Conservation (phyloP, 2,329 filamentous ascomycete genomes). For the Cryphonectria parasitica region DNA sequence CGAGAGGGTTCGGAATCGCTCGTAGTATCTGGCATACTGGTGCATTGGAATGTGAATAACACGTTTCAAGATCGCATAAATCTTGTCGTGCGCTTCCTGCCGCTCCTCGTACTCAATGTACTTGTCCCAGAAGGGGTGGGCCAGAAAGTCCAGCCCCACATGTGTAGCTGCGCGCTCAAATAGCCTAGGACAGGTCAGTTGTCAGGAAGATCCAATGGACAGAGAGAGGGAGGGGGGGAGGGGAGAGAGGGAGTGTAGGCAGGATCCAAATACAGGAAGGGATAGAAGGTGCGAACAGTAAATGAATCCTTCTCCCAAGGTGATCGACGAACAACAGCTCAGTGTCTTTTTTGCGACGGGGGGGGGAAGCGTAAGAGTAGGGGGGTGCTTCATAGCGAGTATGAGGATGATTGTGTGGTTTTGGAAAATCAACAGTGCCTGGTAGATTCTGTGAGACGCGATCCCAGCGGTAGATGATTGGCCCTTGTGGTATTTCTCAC, state of each 20-base stretch:
- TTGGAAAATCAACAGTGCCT: conserved; percentile 58
- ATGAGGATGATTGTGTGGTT: conserved; percentile 34
- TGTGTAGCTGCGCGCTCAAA: conserved; percentile 87
- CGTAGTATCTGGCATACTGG: conserved; percentile 93
- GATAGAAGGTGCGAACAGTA: conserved; percentile 57
- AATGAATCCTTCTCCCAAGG: conserved; percentile 53
- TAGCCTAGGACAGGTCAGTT: conserved; percentile 63
- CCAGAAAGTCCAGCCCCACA: conserved; percentile 90
- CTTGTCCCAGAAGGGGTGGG: conserved; percentile 98
- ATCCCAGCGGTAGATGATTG: conserved; percentile 60
- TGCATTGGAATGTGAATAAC: conserved; percentile 92
- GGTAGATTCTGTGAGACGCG: conserved; percentile 68
- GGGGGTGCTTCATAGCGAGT: conserved; percentile 42
- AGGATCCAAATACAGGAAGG: conserved; percentile 66
- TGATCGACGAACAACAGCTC: conserved; percentile 43
- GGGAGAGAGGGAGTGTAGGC: conserved; percentile 45
- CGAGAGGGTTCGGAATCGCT: conserved; percentile 80
- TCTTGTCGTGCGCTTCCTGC: conserved; percentile 79
- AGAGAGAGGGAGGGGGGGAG: conserved; percentile 37
- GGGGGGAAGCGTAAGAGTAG: conserved; percentile 44
- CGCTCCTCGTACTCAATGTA: conserved; percentile 97
- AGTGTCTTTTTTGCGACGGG: conserved; percentile 50
- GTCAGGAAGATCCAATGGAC: conserved; percentile 27
- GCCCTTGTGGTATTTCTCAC: conserved; percentile 72
- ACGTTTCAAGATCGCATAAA: conserved; percentile 81